Evolutionary conservation across 371 early-diverging fungal genomes (phyloP).

Genomic region (Mortierella polycephala): DNA sequence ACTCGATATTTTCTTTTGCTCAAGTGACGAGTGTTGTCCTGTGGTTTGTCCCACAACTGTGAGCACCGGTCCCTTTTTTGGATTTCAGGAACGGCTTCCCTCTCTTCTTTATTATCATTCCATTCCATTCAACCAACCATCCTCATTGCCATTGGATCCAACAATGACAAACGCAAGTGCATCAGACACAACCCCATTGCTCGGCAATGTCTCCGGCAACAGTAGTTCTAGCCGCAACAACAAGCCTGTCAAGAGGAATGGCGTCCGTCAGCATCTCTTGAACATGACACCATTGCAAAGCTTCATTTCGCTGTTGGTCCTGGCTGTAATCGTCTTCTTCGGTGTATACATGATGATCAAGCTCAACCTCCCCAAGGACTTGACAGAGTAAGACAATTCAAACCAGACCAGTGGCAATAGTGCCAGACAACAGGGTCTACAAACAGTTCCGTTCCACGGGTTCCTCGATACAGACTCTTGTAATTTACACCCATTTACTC

Average conservation of each 20-base stretch:
- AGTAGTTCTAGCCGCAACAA: not conserved
- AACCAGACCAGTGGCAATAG: not conserved
- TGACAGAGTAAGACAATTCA: constrained; percentile 36
- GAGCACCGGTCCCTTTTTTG: too few relatives aligned
- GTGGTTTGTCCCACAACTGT: too few relatives aligned
- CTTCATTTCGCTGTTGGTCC: constrained; percentile 19
- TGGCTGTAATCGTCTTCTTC: constrained; percentile 13
- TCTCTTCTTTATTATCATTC: too few relatives aligned
- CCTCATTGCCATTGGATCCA: too few relatives aligned
- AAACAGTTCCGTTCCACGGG: too few relatives aligned
- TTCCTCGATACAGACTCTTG: too few relatives aligned
- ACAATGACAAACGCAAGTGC: constrained; percentile 9
- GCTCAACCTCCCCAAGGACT: constrained; percentile 37
- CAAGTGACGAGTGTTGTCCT: too few relatives aligned
- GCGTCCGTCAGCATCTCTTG: constrained; percentile 27
- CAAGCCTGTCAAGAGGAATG: constrained; percentile 10
- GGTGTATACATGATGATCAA: constrained; percentile 32
- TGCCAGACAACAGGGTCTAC: not conserved
- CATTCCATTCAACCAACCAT: too few relatives aligned
- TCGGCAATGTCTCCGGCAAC: constrained; percentile 17
- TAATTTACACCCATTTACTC: not conserved
- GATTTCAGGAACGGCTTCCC: too few relatives aligned
- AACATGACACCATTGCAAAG: constrained; percentile 42
- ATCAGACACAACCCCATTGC: constrained; percentile 47
- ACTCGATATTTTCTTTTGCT: not conserved